These are phyloP conservation scores for Ehretia macrophylla DNA, from an alignment of 257 asterid species.

Conservation along the genomic window DNA sequence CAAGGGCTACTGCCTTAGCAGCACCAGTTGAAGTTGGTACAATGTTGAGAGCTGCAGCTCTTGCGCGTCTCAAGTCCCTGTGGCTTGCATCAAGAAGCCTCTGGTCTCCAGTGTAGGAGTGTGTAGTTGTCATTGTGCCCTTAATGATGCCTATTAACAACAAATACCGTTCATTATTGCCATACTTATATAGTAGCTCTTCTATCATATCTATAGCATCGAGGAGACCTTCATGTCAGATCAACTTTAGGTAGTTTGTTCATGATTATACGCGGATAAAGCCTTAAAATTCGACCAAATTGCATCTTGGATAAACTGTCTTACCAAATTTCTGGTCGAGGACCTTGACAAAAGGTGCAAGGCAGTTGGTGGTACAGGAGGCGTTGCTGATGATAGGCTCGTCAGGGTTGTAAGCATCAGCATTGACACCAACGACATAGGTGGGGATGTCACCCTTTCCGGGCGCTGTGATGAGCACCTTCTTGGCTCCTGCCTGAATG, in stretches of 20 bases:
- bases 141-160: slow-evolving; percentile 64
- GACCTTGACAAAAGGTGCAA: slow-evolving; percentile 93
- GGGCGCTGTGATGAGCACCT: slow-evolving; percentile 95
- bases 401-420: slow-evolving; percentile 53
- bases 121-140: slow-evolving; percentile 99
- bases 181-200: slow-evolving; percentile 41
- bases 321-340: slow-evolving; percentile 88
- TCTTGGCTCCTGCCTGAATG: slow-evolving; percentile 88
- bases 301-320: background rate
- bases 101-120: slow-evolving; percentile 99
- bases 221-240: slow-evolving; percentile 94
- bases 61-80: slow-evolving; percentile 92
- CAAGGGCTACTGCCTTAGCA: slow-evolving; percentile 91
- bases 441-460: slow-evolving; percentile 97
- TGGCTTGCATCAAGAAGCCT: slow-evolving; percentile 97
- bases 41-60: slow-evolving; percentile 94
- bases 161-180: background rate
- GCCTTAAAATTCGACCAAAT: no score
- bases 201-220: slow-evolving; percentile 89
- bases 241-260: no score
- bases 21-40: slow-evolving; percentile 96
- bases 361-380: slow-evolving; percentile 98
- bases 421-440: slow-evolving; percentile 92
- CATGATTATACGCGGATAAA: no score
- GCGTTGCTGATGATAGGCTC: slow-evolving; percentile 92